These are phyloP conservation scores for Acanthamoeba lenticulata DNA, from an alignment of 208 protist species.

Conservation along the genomic window DNA sequence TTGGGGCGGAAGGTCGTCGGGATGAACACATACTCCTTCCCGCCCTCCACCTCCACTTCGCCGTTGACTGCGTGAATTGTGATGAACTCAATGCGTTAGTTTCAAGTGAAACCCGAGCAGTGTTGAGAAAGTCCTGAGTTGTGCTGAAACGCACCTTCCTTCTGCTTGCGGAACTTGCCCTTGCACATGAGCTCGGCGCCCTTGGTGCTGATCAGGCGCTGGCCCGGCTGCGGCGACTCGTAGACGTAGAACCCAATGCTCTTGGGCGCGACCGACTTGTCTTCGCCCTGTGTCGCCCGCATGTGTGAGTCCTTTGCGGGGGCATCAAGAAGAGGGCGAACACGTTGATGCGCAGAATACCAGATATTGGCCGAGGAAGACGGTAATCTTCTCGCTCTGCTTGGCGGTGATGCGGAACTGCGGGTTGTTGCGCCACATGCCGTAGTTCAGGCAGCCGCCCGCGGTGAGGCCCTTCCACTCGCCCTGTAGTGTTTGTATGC, in stretches of 20 bases:
- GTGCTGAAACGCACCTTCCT: neutral
- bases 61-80: neutral
- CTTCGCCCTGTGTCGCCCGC: neutral
- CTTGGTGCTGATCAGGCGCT: slow-evolving; percentile 5
- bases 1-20: slow-evolving; percentile 8
- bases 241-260: slow-evolving; percentile 40
- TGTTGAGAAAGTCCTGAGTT: too few species aligned
- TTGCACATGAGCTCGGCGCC: neutral
- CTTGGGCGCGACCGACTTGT: neutral
- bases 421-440: slow-evolving; percentile 28
- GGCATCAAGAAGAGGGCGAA: neutral
- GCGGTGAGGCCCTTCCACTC: slow-evolving; percentile 52
- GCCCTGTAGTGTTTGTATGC: neutral
- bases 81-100: neutral
- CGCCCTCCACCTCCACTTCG: neutral
- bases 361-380: neutral
- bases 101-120: too few species aligned
- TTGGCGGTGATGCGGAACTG: neutral
- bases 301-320: too few species aligned
- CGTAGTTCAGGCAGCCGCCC: slow-evolving; percentile 35
- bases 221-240: neutral
- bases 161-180: slow-evolving; percentile 40
- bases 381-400: neutral
- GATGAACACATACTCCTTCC: slow-evolving; percentile 5
- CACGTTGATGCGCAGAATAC: neutral